Evolutionary conservation across 305 asterid genomes (phyloP).

Genomic region (Rubia peregrina): DNA sequence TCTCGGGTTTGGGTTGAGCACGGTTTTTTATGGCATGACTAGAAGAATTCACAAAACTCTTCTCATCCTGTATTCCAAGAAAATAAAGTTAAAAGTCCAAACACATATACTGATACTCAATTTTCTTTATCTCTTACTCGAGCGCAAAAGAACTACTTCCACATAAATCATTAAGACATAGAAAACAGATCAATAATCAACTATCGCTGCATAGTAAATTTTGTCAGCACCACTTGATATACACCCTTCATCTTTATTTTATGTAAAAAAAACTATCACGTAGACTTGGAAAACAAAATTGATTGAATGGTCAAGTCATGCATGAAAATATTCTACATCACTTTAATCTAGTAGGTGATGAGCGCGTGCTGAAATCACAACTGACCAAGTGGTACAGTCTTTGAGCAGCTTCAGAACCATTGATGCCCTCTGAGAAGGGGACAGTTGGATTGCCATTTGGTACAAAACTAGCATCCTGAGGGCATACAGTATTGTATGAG

Average conservation of each 20-base stretch:
- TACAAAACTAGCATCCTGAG: slow-evolving; percentile 63
- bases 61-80: slow-evolving; percentile 52
- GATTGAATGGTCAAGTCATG: background rate
- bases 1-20: slow-evolving; percentile 52
- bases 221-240: background rate
- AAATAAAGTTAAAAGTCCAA: slow-evolving; percentile 4
- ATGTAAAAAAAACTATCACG: background rate
- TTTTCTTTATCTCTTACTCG: slow-evolving; percentile 7
- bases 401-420: slow-evolving; percentile 70
- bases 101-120: background rate
- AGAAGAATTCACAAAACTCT: slow-evolving; percentile 33
- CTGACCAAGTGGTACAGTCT: slow-evolving; percentile 53
- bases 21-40: slow-evolving; percentile 36
- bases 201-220: too few relatives aligned
- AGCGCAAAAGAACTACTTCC: slow-evolving; percentile 7
- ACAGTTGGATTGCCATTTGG: slow-evolving; percentile 56
- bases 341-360: background rate
- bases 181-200: background rate
- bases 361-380: slow-evolving; percentile 8
- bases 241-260: background rate
- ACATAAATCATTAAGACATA: background rate
- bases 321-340: slow-evolving; percentile 2
- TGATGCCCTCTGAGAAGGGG: slow-evolving; percentile 70
- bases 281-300: background rate
- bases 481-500: slow-evolving; percentile 7